phyloP scores from a whole-genome alignment of 768 basidiomycete genomes.

The Boletus sensibilis region DNA sequence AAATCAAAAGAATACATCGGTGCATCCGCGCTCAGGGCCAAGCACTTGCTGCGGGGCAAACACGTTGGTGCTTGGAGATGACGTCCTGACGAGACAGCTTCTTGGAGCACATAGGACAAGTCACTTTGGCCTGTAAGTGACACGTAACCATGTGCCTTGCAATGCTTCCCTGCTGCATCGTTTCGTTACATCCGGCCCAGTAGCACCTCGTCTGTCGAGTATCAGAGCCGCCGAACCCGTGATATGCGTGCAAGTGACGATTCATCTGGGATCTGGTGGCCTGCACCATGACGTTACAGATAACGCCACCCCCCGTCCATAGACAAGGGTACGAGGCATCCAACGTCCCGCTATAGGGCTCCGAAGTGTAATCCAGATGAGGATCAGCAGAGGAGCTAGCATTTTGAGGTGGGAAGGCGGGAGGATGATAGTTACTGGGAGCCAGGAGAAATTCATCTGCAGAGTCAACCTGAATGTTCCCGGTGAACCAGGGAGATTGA shows the following conservation, averaged over 20 bases:
- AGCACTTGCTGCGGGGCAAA: slow-evolving; percentile 22
- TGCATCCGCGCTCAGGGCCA: slow-evolving; percentile 10
- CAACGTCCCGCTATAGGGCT: neutral
- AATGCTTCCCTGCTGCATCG: slow-evolving; percentile 30
- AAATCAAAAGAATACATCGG: neutral
- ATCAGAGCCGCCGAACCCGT: slow-evolving; percentile 25
- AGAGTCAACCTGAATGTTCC: neutral
- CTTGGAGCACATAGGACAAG: slow-evolving; percentile 29
- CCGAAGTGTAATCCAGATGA: neutral
- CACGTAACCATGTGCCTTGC: slow-evolving; percentile 29
- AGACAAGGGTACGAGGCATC: slow-evolving; percentile 17
- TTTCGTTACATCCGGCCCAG: slow-evolving; percentile 21
- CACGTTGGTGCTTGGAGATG: slow-evolving; percentile 27
- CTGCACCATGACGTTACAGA: slow-evolving; percentile 18
- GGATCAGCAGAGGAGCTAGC: neutral
- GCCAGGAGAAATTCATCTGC: neutral
- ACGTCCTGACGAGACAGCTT: slow-evolving; percentile 29
- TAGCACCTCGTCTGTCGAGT: slow-evolving; percentile 18
- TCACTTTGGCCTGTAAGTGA: slow-evolving; percentile 28
- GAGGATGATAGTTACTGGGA: neutral
- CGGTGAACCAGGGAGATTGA: slow-evolving; percentile 1
- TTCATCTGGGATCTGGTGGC: slow-evolving; percentile 27
- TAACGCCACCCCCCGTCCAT: slow-evolving; percentile 15
- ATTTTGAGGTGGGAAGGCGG: neutral
- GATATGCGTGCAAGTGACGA: slow-evolving; percentile 25